Evolutionary conservation across 2,329 filamentous ascomycete species (phyloP).

Genomic region (Ciborinia camelliae): DNA sequence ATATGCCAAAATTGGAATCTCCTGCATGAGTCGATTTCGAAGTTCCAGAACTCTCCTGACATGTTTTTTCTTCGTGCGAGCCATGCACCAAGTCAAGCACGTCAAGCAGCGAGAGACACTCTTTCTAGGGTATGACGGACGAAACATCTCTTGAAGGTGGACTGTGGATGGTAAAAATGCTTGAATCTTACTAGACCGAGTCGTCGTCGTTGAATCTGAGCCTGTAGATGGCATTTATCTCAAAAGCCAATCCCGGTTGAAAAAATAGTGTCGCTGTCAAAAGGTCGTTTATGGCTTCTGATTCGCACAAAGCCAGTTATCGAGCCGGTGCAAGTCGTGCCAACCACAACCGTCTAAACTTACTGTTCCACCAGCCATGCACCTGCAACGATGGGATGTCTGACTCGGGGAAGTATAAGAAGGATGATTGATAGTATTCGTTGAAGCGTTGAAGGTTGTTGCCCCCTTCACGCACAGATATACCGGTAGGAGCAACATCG

Average conservation of each 20-base stretch:
- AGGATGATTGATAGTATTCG: neutral
- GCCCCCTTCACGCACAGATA: slow-evolving; percentile 3
- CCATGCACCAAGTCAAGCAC: slow-evolving; percentile 22
- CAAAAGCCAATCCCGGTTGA: slow-evolving; percentile 28
- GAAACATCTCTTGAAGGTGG: neutral
- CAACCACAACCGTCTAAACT: slow-evolving; percentile 18
- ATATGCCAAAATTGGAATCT: slow-evolving; percentile 33
- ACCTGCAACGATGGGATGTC: slow-evolving; percentile 9
- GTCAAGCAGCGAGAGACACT: slow-evolving; percentile 22
- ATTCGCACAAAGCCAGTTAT: slow-evolving; percentile 14
- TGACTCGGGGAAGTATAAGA: neutral
- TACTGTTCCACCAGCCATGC: slow-evolving; percentile 13
- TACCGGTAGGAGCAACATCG: slow-evolving; percentile 3
- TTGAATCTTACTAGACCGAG: slow-evolving; percentile 25
- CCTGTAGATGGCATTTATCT: slow-evolving; percentile 30
- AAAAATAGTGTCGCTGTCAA: slow-evolving; percentile 20
- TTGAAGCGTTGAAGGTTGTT: too few species aligned
- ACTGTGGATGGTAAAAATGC: slow-evolving; percentile 13
- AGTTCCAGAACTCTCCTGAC: slow-evolving; percentile 22
- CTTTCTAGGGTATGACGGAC: slow-evolving; percentile 12
- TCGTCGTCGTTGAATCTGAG: slow-evolving; percentile 24
- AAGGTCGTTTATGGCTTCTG: slow-evolving; percentile 11
- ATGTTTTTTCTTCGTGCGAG: slow-evolving; percentile 25
- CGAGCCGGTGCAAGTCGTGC: slow-evolving; percentile 8
- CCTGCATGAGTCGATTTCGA: slow-evolving; percentile 36